phyloP scores from a whole-genome alignment of 306 rosid genomes.

The Parietaria judaica region DNA sequence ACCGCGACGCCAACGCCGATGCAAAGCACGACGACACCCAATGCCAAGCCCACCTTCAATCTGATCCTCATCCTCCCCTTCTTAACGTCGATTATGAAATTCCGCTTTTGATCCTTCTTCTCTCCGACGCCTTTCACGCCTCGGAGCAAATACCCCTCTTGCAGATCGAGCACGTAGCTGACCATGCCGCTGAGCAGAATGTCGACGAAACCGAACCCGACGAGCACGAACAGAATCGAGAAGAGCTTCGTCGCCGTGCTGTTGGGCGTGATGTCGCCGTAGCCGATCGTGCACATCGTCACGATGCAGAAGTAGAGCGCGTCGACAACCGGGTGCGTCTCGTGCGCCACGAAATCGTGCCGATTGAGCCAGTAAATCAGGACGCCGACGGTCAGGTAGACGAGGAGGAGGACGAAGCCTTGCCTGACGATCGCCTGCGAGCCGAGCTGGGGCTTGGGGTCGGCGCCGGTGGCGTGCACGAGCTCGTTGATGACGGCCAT shows the following conservation, averaged over 20 bases:
- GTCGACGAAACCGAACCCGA: constrained; percentile 90
- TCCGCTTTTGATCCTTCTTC: constrained; percentile 34
- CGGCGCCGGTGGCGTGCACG: constrained; percentile 13
- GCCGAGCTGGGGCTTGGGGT: constrained; percentile 39
- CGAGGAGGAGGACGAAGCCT: constrained; percentile 49
- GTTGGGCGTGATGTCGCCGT: constrained; percentile 84
- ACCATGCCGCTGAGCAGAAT: constrained; percentile 91
- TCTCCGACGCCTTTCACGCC: constrained; percentile 46
- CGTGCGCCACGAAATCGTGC: constrained; percentile 35
- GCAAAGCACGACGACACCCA: constrained; percentile 84
- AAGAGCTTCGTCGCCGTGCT: constrained; percentile 68
- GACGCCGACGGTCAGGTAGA: constrained; percentile 68
- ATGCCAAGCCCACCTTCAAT: constrained; percentile 89
- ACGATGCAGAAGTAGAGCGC: constrained; percentile 89
- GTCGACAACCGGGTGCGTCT: constrained; percentile 86
- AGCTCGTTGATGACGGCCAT: constrained; percentile 60
- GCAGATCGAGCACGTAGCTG: constrained; percentile 82
- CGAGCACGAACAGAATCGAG: constrained; percentile 71
- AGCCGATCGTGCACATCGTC: constrained; percentile 96
- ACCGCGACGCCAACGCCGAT: constrained; percentile 67
- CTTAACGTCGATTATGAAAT: constrained; percentile 77
- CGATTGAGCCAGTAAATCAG: constrained; percentile 67
- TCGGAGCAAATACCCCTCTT: constrained; percentile 64
- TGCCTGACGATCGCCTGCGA: constrained; percentile 55
- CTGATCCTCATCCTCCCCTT: constrained; percentile 99